These are phyloP conservation scores for Chytridium lagenaria DNA, from an alignment of 371 early-diverging fungal genomes.

Conservation along the genomic window DNA sequence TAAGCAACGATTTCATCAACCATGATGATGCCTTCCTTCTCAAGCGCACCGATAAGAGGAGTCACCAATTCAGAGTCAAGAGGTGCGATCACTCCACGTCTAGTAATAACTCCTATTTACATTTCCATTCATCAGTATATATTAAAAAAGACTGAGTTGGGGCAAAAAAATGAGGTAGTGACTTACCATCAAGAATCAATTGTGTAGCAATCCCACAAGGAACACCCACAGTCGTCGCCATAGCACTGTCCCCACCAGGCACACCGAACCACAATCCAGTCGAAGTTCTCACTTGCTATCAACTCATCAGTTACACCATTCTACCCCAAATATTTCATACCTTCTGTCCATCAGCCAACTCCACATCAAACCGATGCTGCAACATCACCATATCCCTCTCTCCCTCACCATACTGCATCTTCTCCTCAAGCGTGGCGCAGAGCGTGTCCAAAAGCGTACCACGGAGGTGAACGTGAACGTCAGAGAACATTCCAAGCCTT, in stretches of 20 bases:
- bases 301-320: not conserved
- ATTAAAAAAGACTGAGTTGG: not conserved
- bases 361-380: conserved; percentile 94
- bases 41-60: conserved; percentile 85
- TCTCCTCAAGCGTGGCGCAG: conserved; percentile 93
- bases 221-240: conserved; percentile 95
- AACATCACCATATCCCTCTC: conserved; percentile 97
- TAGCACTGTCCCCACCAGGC: conserved; percentile 84
- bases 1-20: conserved; percentile 68
- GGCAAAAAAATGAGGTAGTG: conserved; percentile 35
- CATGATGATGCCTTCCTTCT: conserved; percentile 87
- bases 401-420: conserved; percentile 90
- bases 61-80: conserved; percentile 83
- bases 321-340: conserved; percentile 19
- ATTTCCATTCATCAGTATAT: too few relatives aligned
- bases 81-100: conserved; percentile 89
- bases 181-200: conserved; percentile 87
- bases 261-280: conserved; percentile 93
- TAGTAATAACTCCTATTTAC: conserved; percentile 35
- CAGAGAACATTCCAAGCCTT: conserved; percentile 56
- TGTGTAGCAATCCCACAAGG: conserved; percentile 96
- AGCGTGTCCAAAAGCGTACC: conserved; percentile 91
- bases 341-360: conserved; percentile 60
- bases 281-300: conserved; percentile 86
- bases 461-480: conserved; percentile 58